These are phyloP conservation scores for Prorocentrum cordatum DNA, from an alignment of 169 alveolate species.

Conservation along the genomic window DNA sequence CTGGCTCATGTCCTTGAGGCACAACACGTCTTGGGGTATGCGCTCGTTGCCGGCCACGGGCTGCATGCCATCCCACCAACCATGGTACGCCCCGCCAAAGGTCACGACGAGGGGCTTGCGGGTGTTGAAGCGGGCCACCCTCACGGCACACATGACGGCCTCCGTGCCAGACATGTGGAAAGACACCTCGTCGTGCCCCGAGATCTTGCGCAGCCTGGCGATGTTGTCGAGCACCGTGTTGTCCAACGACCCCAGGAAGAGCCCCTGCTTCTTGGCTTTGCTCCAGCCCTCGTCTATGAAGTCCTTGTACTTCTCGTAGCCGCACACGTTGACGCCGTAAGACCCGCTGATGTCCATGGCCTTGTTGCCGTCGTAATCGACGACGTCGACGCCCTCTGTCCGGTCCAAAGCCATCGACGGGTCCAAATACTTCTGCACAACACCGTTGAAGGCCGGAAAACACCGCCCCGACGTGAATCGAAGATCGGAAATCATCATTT, in stretches of 20 bases:
- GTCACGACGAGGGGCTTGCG: constrained; percentile 34
- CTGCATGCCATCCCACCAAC: constrained; percentile 66
- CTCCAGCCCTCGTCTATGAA: constrained; percentile 48
- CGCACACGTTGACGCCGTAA: constrained; percentile 57
- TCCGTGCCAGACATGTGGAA: constrained; percentile 67
- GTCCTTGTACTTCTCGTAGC: constrained; percentile 48
- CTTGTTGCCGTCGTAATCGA: neutral
- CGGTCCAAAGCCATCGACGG: constrained; percentile 62
- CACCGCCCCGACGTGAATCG: constrained; percentile 50
- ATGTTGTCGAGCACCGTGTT: constrained; percentile 53
- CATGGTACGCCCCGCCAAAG: constrained; percentile 24
- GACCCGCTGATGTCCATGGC: constrained; percentile 41
- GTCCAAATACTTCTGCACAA: constrained; percentile 43
- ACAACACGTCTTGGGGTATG: constrained; percentile 31
- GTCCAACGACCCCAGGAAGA: constrained; percentile 48
- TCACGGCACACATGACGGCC: constrained; percentile 61
- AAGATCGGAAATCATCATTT: constrained; percentile 48
- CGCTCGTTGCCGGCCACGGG: constrained; percentile 62
- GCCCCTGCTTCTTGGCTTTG: constrained; percentile 51
- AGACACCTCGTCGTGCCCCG: constrained; percentile 60
- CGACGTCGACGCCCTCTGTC: constrained; percentile 62
- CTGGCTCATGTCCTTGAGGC: constrained; percentile 60
- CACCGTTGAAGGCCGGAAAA: constrained; percentile 62
- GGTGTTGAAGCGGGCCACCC: constrained; percentile 63
- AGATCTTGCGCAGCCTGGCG: constrained; percentile 38